Evolutionary conservation across 306 rosid genomes (phyloP).

Genomic region (Rosa persica): DNA sequence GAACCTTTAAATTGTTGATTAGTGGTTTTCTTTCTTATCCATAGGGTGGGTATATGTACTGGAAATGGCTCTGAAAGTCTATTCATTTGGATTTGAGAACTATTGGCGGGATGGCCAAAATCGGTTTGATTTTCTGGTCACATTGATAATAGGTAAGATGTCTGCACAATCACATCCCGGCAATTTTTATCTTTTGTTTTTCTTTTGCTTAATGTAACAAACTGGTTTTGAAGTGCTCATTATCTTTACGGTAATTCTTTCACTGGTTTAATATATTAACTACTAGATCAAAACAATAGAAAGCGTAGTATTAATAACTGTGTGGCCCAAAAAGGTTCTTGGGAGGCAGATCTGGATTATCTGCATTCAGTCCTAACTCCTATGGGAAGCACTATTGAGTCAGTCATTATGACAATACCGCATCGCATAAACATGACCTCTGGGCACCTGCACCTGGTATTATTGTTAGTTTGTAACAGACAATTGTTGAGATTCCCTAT

Average conservation of each 20-base stretch:
- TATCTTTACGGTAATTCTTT: not conserved
- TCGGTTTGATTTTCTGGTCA: conserved; percentile 83
- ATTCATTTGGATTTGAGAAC: conserved; percentile 79
- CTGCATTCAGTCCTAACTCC: not conserved
- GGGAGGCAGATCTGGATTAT: not conserved
- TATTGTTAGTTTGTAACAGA: not conserved
- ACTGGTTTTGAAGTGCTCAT: not conserved
- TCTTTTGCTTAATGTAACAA: not conserved
- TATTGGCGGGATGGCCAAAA: conserved; percentile 98
- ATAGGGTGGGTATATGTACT: conserved; percentile 92
- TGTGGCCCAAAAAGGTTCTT: not conserved
- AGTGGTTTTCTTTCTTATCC: conserved; percentile 27
- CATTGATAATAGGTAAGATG: conserved; percentile 73
- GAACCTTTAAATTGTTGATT: not conserved
- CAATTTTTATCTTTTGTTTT: conserved; percentile 2
- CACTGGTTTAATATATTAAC: not conserved
- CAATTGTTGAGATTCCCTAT: not conserved
- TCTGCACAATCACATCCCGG: conserved; percentile 12
- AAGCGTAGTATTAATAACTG: not conserved
- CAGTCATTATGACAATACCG: not conserved
- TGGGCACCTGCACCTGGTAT: not conserved
- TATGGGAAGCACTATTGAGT: not conserved
- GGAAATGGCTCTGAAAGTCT: conserved; percentile 86
- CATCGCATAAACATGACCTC: not conserved
- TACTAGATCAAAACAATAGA: not conserved